Evolutionary conservation across 192 early-diverging fungal species (phyloP), one percentile per base, ranked within the genome.

Genomic region (Ramicandelaber brevisporus): DNA sequence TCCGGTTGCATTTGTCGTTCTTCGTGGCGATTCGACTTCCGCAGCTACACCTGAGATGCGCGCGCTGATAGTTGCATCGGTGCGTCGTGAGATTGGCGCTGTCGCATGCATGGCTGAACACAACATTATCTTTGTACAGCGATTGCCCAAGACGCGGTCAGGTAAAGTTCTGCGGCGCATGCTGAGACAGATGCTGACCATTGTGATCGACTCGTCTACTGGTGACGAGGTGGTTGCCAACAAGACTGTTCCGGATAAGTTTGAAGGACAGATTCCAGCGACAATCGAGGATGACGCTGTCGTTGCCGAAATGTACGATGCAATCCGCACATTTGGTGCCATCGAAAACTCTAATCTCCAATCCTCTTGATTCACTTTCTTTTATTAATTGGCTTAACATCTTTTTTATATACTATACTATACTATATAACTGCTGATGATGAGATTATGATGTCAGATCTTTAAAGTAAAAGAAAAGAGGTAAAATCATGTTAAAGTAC

Each of bases 91-190:
- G 20, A 55, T 88, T 12, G 83, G 83, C 1, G 74, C 83, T 1
- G 72, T 88, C 25, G 83, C 77, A 3, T 78, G 74, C 21, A 67
- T 82, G 32, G 61, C 77, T 14, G 49, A 54, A n/a, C 55, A 61
- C 1, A 59, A 71, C 20, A 38, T 82, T 21, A 41, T 54, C 3
- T 50, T 59, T 40, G 67, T 88, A 2, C 41, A 61, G 11, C 46
- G 66, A 5, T 36, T 88, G 41, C 83, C 83, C 17, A 88, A 88
- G 46, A 88, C 83, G 1, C 46, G 83, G 8, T 67, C 61, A 12
- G 83, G 83, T 10, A 88, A 88, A 50, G 68, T 87, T 14, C 37
- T 87, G 40, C 53, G 82, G 26, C 55, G 72, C 18, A 73, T 66
- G 29, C 61, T 87, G 19, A 56, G 82, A 7, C 58, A 55, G 37